Base-by-base conservation (phyloP, 495 filamentous ascomycete genomes). In the Aspergillus cristatus region DNA sequence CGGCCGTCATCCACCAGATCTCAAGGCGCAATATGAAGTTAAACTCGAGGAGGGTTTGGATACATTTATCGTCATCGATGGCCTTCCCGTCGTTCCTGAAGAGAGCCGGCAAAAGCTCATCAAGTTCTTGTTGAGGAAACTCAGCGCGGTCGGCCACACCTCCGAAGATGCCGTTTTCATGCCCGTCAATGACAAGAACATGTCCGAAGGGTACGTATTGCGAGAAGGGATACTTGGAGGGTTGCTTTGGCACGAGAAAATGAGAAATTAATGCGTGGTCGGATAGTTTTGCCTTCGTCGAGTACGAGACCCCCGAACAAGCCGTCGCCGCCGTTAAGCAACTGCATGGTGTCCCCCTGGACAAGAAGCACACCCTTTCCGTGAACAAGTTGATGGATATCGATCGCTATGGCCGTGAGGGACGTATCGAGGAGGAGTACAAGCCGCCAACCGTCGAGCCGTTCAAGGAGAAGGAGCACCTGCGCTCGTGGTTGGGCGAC, bases 321-420 rank as follows among this genome's bases (percentile, higher is more conserved):
- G 91, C 91, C 12, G 70, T 83, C 24, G 82, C 82, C 28, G 91
- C 90, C 35, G 82, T 86, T 48, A 86, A 94, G 60, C 72, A 79
- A 43, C 79, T 98, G 39, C 79, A 96, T 54, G 75, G 74, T 43
- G 75, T 81, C 13, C 73, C 88, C 16, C 79, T 97, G 52, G 91
- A 98, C 68, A 95, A 86, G 71, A 95, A 77, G 67, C 87, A 98
- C 72, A 94, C 82, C 14, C 76, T 98, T 43, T 73, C 77, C 44
- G 88, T 97, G 53, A 98, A 98, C 76, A 98, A 98, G 65, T 69
- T 98, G 54, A 94, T 90, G 52, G 91, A 98, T 61, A 85, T 98
- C 49, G 91, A 97, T 47, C 82, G 90, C 41, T 98, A 88, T 62
- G 91, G 91, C 18, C 76, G 87, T 12, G 90, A 96, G 65, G 91